These are phyloP conservation scores for Escovopsis sp. DNA, from an alignment of 2,329 filamentous ascomycete genomes.

Conservation along the genomic window DNA sequence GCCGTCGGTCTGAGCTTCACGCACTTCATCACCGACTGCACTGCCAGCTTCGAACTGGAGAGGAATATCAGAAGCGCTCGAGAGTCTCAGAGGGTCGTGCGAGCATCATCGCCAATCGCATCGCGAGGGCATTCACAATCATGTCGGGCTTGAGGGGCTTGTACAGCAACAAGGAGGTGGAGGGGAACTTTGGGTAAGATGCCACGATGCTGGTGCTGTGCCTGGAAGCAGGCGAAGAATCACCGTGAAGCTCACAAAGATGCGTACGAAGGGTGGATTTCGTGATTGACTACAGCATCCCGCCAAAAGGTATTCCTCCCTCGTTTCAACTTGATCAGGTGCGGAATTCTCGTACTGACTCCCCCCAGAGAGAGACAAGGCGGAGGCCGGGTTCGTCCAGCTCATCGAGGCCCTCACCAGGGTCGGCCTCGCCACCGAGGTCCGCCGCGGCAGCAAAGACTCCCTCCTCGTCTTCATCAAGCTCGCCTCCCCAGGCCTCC, in stretches of 20 bases:
- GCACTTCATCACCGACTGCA: too few species aligned
- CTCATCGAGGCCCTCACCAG: slow-evolving; percentile 60
- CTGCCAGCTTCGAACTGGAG: too few species aligned
- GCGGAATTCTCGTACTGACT: too few species aligned
- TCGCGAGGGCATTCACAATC: too few species aligned
- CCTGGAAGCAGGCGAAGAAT: too few species aligned
- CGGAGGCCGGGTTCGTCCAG: slow-evolving; percentile 60
- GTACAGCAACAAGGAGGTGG: slow-evolving; percentile 15
- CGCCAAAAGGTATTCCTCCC: slow-evolving; percentile 40
- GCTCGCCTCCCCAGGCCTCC: slow-evolving; percentile 57
- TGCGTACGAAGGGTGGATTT: slow-evolving; percentile 57
- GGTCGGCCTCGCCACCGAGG: slow-evolving; percentile 77
- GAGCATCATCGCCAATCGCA: too few species aligned
- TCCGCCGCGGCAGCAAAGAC: slow-evolving; percentile 60
- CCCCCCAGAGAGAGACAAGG: slow-evolving; percentile 45
- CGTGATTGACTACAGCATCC: slow-evolving; percentile 67
- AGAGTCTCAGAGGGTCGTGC: too few species aligned
- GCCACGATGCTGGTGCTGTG: background rate
- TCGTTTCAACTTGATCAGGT: background rate
- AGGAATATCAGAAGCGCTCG: too few species aligned
- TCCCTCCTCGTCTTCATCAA: slow-evolving; percentile 74
- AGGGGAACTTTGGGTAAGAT: slow-evolving; percentile 27
- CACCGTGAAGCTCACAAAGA: background rate
- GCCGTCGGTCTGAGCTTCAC: too few species aligned
- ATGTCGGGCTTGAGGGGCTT: slow-evolving; percentile 21